Evolutionary conservation across 352 stramenopile genomes (phyloP), one percentile per base, ranked within the genome.

Genomic region (Globisporangium irregulare): DNA sequence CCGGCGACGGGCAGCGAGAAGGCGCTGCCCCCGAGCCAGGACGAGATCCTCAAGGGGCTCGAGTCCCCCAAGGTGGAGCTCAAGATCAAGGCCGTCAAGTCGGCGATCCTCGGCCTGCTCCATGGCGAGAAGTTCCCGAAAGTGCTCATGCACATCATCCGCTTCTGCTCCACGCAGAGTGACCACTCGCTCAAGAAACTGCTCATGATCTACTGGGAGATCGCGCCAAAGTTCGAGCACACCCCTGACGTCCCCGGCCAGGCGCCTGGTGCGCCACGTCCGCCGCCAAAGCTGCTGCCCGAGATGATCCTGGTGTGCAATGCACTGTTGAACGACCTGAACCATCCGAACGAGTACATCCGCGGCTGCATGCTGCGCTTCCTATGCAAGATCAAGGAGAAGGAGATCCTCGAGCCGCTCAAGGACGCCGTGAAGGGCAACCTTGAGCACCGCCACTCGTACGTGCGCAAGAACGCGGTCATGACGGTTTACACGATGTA

Each of bases 221-320:
- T 99, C 62, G 96, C 98, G 4, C 95, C 96, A 32, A 99, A 99
- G 79, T 99, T 99, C 75, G 96, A 99, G 77, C 90, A 94, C 14
- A 24, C 63, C 78, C 76, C 71, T 59, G 75, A 50, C 15, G 62
- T 57, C 18, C 59, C 69, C 3, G 72, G 70, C 34, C 56, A 84
- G 68, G 73, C 41, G 38, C 65, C 63, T 5, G 70, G 72, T 53
- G 58, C 61, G 50, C 62, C 66, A 20, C 78, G 70, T 55, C 69
- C 82, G 24, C 68, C 81, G 27, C 90, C 93, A 27, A 99, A 99
- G 79, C 86, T 99, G 22, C 81, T 99, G 38, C 97, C 97, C 1
- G 98, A 99, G 84, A 99, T 99, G 97, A 99, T 99, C 79, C 81
- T 99, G 24, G 91, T 99, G 10, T 99, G 98, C 78, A 99, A 99